Percentiles rank a stretch among this genome's conserved stretches.
phyloP scores from a whole-genome alignment of 2,329 filamentous ascomycete genomes.

The Venturia carpophila region DNA sequence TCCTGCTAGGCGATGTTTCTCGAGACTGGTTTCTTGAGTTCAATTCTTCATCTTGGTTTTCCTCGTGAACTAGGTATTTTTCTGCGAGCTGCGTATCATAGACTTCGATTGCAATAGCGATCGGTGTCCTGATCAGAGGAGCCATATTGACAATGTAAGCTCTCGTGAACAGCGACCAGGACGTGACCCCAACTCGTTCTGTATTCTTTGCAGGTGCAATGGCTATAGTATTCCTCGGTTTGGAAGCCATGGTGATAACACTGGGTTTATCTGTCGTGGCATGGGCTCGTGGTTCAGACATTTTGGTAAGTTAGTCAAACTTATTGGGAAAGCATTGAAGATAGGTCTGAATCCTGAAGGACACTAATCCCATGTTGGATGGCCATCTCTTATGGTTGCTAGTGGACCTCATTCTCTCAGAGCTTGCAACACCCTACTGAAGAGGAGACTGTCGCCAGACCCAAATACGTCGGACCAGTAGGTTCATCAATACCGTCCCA shows the following conservation, averaged over 20 bases:
- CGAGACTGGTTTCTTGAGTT: not conserved
- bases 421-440: not conserved
- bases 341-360: not conserved
- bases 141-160: not conserved
- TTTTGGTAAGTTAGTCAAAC: not conserved
- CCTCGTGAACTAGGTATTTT: not conserved
- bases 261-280: not conserved
- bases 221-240: not conserved
- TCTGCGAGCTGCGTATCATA: too few species aligned
- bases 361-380: too few species aligned
- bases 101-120: not conserved
- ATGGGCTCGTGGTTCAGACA: not conserved
- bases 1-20: not conserved
- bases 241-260: not conserved
- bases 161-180: not conserved
- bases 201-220: not conserved
- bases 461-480: too few species aligned
- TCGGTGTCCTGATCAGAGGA: not conserved
- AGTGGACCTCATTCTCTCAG: not conserved
- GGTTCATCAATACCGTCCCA: too few species aligned
- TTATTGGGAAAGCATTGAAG: not conserved
- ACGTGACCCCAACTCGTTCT: not conserved
- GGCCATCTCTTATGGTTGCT: not conserved
- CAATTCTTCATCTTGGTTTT: not conserved
- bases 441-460: too few species aligned